phyloP scores from a whole-genome alignment of 352 stramenopile species.

The Phytopythium delawarense region DNA sequence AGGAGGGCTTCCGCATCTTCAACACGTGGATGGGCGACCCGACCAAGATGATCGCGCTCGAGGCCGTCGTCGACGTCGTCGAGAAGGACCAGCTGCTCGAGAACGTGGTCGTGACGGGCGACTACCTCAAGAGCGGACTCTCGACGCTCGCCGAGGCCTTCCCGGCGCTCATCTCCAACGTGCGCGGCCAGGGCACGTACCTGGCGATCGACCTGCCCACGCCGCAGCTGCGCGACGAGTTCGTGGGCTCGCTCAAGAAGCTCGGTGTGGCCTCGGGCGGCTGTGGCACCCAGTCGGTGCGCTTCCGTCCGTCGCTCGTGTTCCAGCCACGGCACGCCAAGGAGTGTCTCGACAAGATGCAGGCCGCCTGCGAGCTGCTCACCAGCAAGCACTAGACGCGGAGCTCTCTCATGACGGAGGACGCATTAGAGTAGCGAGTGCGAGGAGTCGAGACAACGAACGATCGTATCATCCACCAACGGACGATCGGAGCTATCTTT shows the following conservation, averaged over 20 bases:
- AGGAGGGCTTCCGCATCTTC: constrained; percentile 79
- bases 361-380: constrained; percentile 36
- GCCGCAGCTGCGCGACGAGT: constrained; percentile 55
- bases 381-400: neutral
- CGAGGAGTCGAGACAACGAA: neutral
- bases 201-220: constrained; percentile 74
- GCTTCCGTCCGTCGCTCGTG: constrained; percentile 71
- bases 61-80: constrained; percentile 69
- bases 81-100: constrained; percentile 56
- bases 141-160: constrained; percentile 38
- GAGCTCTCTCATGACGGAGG: too few relatives aligned
- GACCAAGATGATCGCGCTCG: constrained; percentile 78
- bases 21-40: constrained; percentile 89
- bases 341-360: constrained; percentile 71
- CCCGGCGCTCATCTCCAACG: constrained; percentile 60
- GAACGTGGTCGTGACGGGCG: constrained; percentile 68
- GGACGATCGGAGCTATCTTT: neutral
- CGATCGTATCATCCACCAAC: too few relatives aligned
- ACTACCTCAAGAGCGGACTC: constrained; percentile 60
- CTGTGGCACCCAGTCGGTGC: constrained; percentile 62
- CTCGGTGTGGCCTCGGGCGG: constrained; percentile 61
- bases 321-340: constrained; percentile 76
- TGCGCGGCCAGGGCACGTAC: constrained; percentile 77
- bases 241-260: constrained; percentile 52
- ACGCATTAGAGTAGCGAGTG: too few relatives aligned